phyloP scores from a whole-genome alignment of 305 asterid genomes.

The Salvia sclarea region DNA sequence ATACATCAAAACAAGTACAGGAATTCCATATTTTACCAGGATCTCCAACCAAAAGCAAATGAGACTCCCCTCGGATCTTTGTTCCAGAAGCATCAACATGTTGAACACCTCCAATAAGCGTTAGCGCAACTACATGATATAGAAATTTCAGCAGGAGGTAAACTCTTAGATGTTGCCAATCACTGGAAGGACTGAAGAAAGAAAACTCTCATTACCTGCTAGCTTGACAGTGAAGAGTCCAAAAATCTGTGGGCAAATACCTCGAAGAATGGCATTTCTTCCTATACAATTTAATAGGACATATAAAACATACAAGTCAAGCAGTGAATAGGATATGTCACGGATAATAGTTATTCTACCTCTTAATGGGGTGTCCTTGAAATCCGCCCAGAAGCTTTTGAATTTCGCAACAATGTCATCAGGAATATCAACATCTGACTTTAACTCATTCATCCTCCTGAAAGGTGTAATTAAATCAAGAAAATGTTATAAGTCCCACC shows the following conservation, averaged over 20 bases:
- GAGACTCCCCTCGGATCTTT: conserved; percentile 96
- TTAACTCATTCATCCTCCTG: conserved; percentile 86
- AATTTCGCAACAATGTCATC: conserved; percentile 64
- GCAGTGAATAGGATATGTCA: conserved; percentile 12
- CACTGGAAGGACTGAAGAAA: conserved; percentile 17
- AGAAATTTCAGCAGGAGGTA: conserved; percentile 32
- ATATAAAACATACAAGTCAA: conserved; percentile 21
- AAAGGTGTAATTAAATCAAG: conserved; percentile 19
- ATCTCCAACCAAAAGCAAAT: conserved; percentile 97
- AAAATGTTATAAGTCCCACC: conserved; percentile 23
- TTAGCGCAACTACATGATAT: conserved; percentile 67
- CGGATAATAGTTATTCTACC: conserved; percentile 42
- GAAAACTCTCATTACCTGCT: conserved; percentile 62
- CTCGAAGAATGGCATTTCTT: conserved; percentile 88
- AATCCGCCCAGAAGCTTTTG: conserved; percentile 81
- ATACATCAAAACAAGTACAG: background rate
- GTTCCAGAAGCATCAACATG: conserved; percentile 94
- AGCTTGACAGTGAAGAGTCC: conserved; percentile 98
- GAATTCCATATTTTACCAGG: conserved; percentile 65
- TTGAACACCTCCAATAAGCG: conserved; percentile 95
- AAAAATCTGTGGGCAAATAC: conserved; percentile 91
- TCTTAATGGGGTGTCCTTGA: conserved; percentile 68
- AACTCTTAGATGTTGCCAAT: conserved; percentile 4
- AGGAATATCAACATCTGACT: conserved; percentile 77
- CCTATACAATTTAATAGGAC: conserved; percentile 47